Percentiles rank a stretch among this genome's conserved stretches.
These are phyloP conservation scores for Plasmodium gaboni DNA, from an alignment of 169 alveolate species.

Conservation along the genomic window DNA sequence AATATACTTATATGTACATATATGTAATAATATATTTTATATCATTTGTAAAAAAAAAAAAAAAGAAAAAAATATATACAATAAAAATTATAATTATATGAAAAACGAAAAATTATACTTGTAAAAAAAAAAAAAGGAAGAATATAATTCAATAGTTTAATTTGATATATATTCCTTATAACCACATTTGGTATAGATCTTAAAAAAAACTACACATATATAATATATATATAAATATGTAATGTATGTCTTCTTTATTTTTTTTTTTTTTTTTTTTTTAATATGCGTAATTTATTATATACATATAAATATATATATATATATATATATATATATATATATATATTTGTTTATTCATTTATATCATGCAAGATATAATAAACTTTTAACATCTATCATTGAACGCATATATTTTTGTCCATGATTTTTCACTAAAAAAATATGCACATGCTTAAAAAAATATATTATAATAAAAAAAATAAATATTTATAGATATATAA, in stretches of 20 bases:
- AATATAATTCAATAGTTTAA: slow-evolving; percentile 17
- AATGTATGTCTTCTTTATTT: slow-evolving; percentile 1
- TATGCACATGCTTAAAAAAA: background rate
- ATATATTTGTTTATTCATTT: background rate
- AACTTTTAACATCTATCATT: slow-evolving; percentile 49
- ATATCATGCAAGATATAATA: slow-evolving; percentile 6
- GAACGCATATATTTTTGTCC: slow-evolving; percentile 6
- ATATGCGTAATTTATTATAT: slow-evolving; percentile 4
- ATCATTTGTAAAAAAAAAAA: background rate
- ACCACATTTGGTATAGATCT: slow-evolving; percentile 28
- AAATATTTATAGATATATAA: slow-evolving; percentile 7
- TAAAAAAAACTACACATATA: slow-evolving; percentile 13
- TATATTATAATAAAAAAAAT: slow-evolving; percentile 13
- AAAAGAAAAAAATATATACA: background rate
- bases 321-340: background rate
- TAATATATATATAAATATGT: background rate
- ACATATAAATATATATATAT: too few relatives aligned
- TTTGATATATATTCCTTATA: slow-evolving; percentile 13
- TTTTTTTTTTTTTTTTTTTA: slow-evolving; percentile 17
- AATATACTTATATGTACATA: too few relatives aligned
- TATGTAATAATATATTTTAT: too few relatives aligned
- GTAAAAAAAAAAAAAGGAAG: slow-evolving; percentile 20
- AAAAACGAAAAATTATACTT: slow-evolving; percentile 15
- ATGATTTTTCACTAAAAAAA: slow-evolving; percentile 33
- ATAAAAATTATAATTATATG: slow-evolving; percentile 12